Base-by-base conservation (phyloP, 2,329 filamentous ascomycete species). In the Diaporthe sp. region DNA sequence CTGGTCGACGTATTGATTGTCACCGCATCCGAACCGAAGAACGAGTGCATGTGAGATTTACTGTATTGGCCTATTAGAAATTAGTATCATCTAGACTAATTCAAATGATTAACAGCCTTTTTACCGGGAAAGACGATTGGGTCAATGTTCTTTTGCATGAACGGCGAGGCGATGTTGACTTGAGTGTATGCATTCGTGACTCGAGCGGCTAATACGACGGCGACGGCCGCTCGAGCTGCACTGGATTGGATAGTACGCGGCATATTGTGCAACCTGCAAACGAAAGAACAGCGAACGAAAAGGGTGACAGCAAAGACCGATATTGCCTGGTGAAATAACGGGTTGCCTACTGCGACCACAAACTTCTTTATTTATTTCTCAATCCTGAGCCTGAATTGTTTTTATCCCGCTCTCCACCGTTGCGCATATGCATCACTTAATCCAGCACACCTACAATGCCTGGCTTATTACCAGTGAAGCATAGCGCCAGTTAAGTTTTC, bases 21-120 rank as follows among this genome's bases (percentile, higher is more conserved):
- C n/a, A 82, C 76, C 35, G 77, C 79, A 60, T 83, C 82, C 52
- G 82, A 83, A 38, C 82, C 82, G 72, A 84, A 84, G 75, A 82
- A 83, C 8, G 81, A 81, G 76, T 83, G 82, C 69, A 83, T 28
- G 50, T 83, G 82, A 17, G 81, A 81, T 77, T 80, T 81, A 68
- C 57, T 54, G 60, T 83, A 79, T 72, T 79, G 64, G 7, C 81
- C 80, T 38, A 10, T 5, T 38, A 38, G 35, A 38, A n/a, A n/a
- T n/a, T n/a, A n/a, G n/a, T n/a, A n/a, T n/a, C n/a, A 10, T 38
- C 35, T 38, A 5, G 10, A 10, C 10, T 10, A 38, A 38, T 38
- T 38, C 35, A 5, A 38, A 38, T 38, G 35, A 38, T 38, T 10
- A 10, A 38, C 5, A 38, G 10, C 10, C 35, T 5, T 38, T 38